A percentile compares a stretch with the other conserved stretches of the same genome.
Evolutionary conservation across 352 stramenopile species (phyloP).

Genomic region (Pythium biforme): DNA sequence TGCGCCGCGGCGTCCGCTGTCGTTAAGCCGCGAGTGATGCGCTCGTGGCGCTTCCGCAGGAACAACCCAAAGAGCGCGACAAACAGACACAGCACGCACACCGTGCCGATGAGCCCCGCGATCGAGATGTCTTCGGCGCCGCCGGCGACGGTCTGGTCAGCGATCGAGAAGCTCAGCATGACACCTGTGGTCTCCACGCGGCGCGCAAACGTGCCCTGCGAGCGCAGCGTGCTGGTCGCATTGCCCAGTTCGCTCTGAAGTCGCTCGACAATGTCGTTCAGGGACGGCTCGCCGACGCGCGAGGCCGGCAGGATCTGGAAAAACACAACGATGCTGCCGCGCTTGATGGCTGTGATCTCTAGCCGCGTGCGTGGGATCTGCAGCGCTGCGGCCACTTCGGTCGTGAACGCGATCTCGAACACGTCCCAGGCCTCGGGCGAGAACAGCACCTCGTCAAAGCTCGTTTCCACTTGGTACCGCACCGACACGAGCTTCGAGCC

Average conservation of each 20-base stretch:
- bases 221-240: conserved; percentile 55
- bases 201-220: conserved; percentile 63
- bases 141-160: conserved; percentile 55
- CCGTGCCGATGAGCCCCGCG: conserved; percentile 52
- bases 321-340: conserved; percentile 60
- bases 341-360: conserved; percentile 51
- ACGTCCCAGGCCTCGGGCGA: conserved; percentile 45
- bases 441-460: conserved; percentile 74
- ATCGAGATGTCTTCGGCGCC: conserved; percentile 71
- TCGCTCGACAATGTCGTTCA: conserved; percentile 67
- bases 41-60: conserved; percentile 53
- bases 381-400: conserved; percentile 56
- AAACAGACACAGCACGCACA: conserved; percentile 56
- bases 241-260: conserved; percentile 57
- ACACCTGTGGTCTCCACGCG: conserved; percentile 56
- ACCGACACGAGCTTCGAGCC: conserved; percentile 66
- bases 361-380: conserved; percentile 55
- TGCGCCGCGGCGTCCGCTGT: conserved; percentile 13
- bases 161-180: conserved; percentile 69
- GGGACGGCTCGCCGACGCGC: conserved; percentile 51
- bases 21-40: conserved; percentile 25
- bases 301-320: conserved; percentile 68
- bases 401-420: conserved; percentile 66
- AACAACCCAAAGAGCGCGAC: conserved; percentile 62
- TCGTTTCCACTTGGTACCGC: conserved; percentile 71